Base-by-base conservation (phyloP, 2,329 filamentous ascomycete genomes). In the Venturia oleaginea region DNA sequence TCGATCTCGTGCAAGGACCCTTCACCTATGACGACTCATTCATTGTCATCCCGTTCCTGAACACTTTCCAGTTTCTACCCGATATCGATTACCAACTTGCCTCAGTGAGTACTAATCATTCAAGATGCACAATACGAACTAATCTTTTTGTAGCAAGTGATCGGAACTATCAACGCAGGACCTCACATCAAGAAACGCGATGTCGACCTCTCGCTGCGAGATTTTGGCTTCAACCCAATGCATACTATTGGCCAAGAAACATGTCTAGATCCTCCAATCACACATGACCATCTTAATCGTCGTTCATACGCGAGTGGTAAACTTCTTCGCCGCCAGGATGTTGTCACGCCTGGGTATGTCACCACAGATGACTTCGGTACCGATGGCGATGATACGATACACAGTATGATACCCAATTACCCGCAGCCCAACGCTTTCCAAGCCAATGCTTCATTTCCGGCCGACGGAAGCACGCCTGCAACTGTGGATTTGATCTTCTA, bases 1-100 rank as follows among this genome's bases (percentile, higher is more conserved):
- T 86, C 69, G 85, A 88, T 68, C 73, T 88, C 15, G 78, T 83
- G 66, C 79, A 87, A 72, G 86, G 86, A 0, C 83, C 84, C 0
- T 88, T 87, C 70, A 86, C 84, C 0, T 79, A 76, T 64, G 78
- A 80, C 60, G 77, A 79, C 67, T 75, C 74, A 13, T 84, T 81
- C 71, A 84, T 85, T 67, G 80, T 84, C 0, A 81, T 80, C 0
- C 83, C 83, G 0, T 86, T 85, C 70, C 70, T 72, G 5, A 80
- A 85, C 60, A 72, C 76, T 0, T 84, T 85, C 70, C 73, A 81
- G 43, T 85, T 81, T 68, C 76, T 86, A 37, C 75, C 80, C 0
- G 76, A 82, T 37, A 81, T 85, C 4, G 80, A 81, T 0, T 84
- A 79, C 69, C 72, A 70, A 11, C 67, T 77, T 32, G 83, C 81